Evolutionary conservation across 1,139 yeast species (phyloP), one percentile per base, ranked within the genome.

Genomic region (Magnusiomyces suaveolens): DNA sequence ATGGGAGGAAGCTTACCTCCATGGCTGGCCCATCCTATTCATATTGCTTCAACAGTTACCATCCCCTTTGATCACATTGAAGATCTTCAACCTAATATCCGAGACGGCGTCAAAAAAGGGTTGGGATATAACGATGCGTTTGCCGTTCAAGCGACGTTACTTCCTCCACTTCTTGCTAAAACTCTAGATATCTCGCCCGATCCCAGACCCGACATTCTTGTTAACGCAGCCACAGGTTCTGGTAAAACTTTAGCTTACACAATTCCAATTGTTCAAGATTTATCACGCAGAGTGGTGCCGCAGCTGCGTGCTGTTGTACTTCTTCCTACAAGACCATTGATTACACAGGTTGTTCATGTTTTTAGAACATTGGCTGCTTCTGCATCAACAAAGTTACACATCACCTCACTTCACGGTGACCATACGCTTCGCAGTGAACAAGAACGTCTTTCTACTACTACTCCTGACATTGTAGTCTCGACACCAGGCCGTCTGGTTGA

Each of bases 401-500:
- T 86, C 1, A 75, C 81, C 59, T 79, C 83, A 3, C 77, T 92
- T 41, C 78, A 74, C 70, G 73, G 72, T 75, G 85, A 83, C 55
- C 66, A 81, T 24, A 78, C 92, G 1, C 72, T 92, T 39, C 72
- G 70, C 43, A 89, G 84, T 20, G 98, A 92, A 68, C 80, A 77
- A 26, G 62, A 62, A 0, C 79, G 76, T 59, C 68, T 87, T 33
- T 53, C 56, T 3, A 65, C 57, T 1, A 54, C 57, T n/a, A 74
- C 72, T 1, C 96, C 97, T 0, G 97, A 92, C 69, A 80, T 92
- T 6, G 64, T 92, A 1, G 78, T 92, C 1, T 74, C 89, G 3
- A 88, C 98, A 0, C 98, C 99, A 0, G 99, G 99, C 59, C 78
- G 98, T 66, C 72, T 92, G 49, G 97, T 92, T 16, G 98, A 94